Evolutionary conservation across 1,284 basidiomycete genomes (phyloP), one percentile per base, ranked within the genome.

Genomic region (Pseudozyma hubeiensis): DNA sequence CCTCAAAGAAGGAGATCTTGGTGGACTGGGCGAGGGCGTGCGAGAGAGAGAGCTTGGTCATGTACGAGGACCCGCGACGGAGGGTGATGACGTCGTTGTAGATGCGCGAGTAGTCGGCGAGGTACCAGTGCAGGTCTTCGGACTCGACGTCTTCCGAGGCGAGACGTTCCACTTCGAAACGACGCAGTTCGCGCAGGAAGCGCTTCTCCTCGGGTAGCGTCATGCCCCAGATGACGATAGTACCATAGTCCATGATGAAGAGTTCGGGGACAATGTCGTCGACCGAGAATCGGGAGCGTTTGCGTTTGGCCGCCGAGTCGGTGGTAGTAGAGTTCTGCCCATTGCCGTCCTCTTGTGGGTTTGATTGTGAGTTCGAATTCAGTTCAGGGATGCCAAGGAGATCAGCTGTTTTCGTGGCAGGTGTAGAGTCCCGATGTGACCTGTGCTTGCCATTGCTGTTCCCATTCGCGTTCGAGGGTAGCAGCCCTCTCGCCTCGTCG

Each of bases 41-140:
- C 14, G 94, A 97, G 35, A 98, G 86, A 1, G 94, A 94, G 10
- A 98, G 87, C 85, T 97, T 98, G 10, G 94, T 97, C 94, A 98
- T 97, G 85, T 96, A 97, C 67, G 93, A 92, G 10, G 94, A 97
- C 19, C 95, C 94, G 84, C 92, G 92, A 53, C 94, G 90, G 34
- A 98, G 87, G 1, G 95, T 97, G 72, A 98, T 97, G 48, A 98
- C 95, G 85, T 98, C 95, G 87, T 98, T 97, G 86, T 96, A 98
- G 84, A 97, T 97, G 77, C 93, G 79, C 43, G 75, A 79, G 84
- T 97, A 97, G 84, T 96, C 94, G 16, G 94, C 94, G 80, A 96
- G 94, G 82, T 98, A 98, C 85, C 92, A 97, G 85, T 97, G 97
- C 47, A 98, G 87, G 81, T 98, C 95, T 87, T 97, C 95, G 90